phyloP scores from a whole-genome alignment of 352 stramenopile species.

The Globisporangium emineosum region DNA sequence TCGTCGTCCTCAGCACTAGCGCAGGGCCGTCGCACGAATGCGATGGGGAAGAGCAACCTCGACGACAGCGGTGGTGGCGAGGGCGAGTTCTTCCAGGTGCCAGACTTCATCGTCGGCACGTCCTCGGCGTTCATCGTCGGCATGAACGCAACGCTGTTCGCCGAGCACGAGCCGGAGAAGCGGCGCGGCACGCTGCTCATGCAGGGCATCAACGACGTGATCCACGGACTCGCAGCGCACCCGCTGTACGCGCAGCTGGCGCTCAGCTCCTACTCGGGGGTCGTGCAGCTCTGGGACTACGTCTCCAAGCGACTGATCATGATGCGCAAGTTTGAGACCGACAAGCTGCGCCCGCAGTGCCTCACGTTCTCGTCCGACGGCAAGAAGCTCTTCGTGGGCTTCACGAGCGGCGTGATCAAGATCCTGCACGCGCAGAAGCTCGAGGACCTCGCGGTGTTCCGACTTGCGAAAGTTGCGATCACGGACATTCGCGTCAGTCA shows the following conservation, averaged over 20 bases:
- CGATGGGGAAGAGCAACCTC: constrained; percentile 15
- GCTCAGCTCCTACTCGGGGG: constrained; percentile 77
- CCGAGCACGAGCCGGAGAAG: constrained; percentile 81
- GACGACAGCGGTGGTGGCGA: constrained; percentile 20
- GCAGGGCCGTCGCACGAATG: constrained; percentile 1
- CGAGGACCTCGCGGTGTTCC: constrained; percentile 71
- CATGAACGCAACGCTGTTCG: constrained; percentile 75
- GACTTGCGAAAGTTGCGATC: constrained; percentile 67
- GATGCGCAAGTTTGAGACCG: constrained; percentile 68
- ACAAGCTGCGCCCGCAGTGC: constrained; percentile 71
- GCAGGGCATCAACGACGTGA: constrained; percentile 89
- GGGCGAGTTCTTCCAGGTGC: constrained; percentile 61
- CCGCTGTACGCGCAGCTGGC: constrained; percentile 71
- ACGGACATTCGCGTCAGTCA: constrained; percentile 73
- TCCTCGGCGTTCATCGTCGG: constrained; percentile 85
- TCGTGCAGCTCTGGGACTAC: constrained; percentile 92
- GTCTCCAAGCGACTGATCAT: constrained; percentile 77
- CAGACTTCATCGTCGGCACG: constrained; percentile 91
- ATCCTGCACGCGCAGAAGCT: constrained; percentile 75
- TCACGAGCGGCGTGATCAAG: constrained; percentile 84
- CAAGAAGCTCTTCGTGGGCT: constrained; percentile 81
- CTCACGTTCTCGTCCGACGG: constrained; percentile 79
- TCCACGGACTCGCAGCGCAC: constrained; percentile 77
- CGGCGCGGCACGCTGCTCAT: constrained; percentile 88
- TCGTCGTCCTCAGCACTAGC: constrained; percentile 6